Evolutionary conservation across 1,139 yeast genomes (phyloP).

Genomic region (Yamadazyma siamensis): DNA sequence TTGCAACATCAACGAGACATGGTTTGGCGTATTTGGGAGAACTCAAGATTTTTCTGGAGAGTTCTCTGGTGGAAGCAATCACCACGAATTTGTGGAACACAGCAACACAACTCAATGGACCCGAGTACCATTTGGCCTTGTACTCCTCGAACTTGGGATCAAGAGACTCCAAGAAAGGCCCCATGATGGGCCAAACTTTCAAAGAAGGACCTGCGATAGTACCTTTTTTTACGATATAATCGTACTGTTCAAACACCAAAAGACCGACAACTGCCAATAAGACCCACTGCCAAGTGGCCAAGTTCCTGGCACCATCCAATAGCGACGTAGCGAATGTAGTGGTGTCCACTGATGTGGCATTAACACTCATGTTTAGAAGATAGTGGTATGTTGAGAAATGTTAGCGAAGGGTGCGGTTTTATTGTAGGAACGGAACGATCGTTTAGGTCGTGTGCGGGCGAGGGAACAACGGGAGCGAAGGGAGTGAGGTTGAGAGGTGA

Average conservation of each 20-base stretch:
- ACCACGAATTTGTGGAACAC: conserved; percentile 97
- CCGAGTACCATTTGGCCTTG: conserved; percentile 89
- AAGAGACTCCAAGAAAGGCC: conserved; percentile 92
- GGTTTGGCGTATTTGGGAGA: conserved; percentile 91
- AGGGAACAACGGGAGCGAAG: too few relatives aligned
- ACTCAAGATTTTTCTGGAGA: conserved; percentile 83
- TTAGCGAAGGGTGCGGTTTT: too few relatives aligned
- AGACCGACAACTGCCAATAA: conserved; percentile 48
- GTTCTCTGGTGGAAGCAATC: conserved; percentile 86
- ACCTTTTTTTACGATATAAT: conserved; percentile 78
- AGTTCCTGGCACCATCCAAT: not conserved
- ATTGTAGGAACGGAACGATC: not conserved
- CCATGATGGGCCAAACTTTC: conserved; percentile 92
- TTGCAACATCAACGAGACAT: conserved; percentile 96
- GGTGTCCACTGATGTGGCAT: not conserved
- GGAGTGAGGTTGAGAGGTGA: too few relatives aligned
- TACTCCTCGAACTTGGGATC: conserved; percentile 96
- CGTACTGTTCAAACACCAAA: conserved; percentile 74
- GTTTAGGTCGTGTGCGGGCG: not conserved
- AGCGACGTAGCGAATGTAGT: not conserved
- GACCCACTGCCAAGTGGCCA: conserved; percentile 39
- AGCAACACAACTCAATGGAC: conserved; percentile 92
- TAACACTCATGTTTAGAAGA: conserved; percentile 1
- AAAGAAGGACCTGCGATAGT: conserved; percentile 82
- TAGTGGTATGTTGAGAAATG: too few relatives aligned